Percentiles rank a stretch among this genome's conserved stretches.
phyloP scores from a whole-genome alignment of 2,329 filamentous ascomycete species.

The Cucurbitaria berberidis region DNA sequence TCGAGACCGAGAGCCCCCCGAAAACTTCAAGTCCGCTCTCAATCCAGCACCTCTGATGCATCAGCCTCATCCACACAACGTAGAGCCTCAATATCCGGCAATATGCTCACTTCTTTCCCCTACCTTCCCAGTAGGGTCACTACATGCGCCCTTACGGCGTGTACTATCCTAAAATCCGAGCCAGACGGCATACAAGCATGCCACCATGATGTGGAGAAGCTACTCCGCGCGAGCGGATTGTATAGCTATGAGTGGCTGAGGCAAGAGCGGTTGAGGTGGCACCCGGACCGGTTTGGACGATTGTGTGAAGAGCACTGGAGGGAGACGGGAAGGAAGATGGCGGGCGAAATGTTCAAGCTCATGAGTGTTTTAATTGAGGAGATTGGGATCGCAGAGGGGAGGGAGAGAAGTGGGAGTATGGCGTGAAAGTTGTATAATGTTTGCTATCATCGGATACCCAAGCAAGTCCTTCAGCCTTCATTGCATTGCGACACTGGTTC shows the following conservation, averaged over 20 bases:
- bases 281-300: conserved; percentile 46
- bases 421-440: not conserved
- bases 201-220: conserved; percentile 42
- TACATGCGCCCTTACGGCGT: conserved; percentile 30
- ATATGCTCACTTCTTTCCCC: conserved; percentile 36
- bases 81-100: conserved; percentile 32
- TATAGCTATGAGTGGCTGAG: conserved; percentile 47
- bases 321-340: conserved; percentile 38
- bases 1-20: conserved; percentile 20
- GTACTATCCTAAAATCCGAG: conserved; percentile 31
- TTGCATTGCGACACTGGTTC: not conserved
- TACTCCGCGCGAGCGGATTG: conserved; percentile 39
- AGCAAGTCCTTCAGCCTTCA: not conserved
- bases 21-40: conserved; percentile 40
- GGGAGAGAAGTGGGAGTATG: not conserved
- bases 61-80: conserved; percentile 32
- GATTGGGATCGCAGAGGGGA: conserved; percentile 10
- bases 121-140: conserved; percentile 34
- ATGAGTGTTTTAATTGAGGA: conserved; percentile 40
- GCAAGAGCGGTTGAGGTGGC: conserved; percentile 45
- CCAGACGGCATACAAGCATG: conserved; percentile 37
- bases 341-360: conserved; percentile 48
- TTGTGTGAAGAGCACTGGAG: conserved; percentile 41
- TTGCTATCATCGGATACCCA: not conserved
- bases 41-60: conserved; percentile 24